Evolutionary conservation across 2,329 filamentous ascomycete genomes (phyloP).

Genomic region (Metarhizium guizhouense): DNA sequence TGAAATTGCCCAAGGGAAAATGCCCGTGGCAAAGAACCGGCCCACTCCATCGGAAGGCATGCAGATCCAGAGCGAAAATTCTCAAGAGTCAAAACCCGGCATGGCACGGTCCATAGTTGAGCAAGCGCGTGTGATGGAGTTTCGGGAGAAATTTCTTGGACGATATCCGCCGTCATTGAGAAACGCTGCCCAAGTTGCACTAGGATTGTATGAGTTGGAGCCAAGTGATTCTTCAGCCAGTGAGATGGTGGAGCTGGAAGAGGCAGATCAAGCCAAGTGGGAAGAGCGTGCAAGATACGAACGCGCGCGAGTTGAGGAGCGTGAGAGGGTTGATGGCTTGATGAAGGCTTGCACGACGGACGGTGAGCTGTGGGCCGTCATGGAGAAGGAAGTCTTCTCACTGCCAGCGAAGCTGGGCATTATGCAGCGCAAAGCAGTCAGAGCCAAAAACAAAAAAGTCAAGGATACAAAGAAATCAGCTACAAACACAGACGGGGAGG

Average conservation of each 20-base stretch:
- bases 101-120: slow-evolving; percentile 23
- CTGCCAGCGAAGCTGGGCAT: slow-evolving; percentile 49
- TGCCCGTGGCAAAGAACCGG: slow-evolving; percentile 19
- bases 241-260: slow-evolving; percentile 20
- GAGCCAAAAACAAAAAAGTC: slow-evolving; percentile 4
- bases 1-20: slow-evolving; percentile 28
- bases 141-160: slow-evolving; percentile 26
- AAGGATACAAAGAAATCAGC: not conserved
- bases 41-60: slow-evolving; percentile 3
- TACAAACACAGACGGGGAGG: not conserved
- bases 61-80: not conserved
- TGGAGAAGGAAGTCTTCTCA: slow-evolving; percentile 59
- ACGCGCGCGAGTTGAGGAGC: slow-evolving; percentile 34
- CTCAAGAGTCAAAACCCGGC: not conserved
- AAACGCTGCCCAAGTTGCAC: slow-evolving; percentile 27
- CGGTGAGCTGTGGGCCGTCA: slow-evolving; percentile 54
- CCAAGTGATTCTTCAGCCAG: slow-evolving; percentile 15
- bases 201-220: slow-evolving; percentile 28
- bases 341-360: slow-evolving; percentile 52
- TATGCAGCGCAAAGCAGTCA: not conserved
- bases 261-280: slow-evolving; percentile 21
- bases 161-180: slow-evolving; percentile 31
- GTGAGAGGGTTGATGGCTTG: slow-evolving; percentile 39
- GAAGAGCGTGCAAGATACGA: slow-evolving; percentile 27
- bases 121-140: slow-evolving; percentile 21